phyloP scores from a whole-genome alignment of 805 yeast genomes.

The Saccharomyces mikatae region DNA sequence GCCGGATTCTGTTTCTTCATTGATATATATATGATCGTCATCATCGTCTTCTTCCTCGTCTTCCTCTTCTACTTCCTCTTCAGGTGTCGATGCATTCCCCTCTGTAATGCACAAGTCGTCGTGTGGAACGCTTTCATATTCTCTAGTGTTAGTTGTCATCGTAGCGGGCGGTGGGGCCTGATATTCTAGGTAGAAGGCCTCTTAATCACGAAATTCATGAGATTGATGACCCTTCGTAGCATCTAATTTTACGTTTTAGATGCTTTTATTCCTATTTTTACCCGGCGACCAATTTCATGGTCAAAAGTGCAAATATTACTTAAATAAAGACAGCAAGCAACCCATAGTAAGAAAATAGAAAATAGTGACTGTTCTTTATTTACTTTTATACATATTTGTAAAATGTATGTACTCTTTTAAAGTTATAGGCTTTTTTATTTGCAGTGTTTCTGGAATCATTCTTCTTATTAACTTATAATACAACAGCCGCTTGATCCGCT shows the following conservation, averaged over 20 bases:
- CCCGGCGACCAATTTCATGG: neutral
- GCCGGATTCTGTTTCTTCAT: conserved; percentile 30
- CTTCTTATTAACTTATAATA: neutral
- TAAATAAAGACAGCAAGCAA: neutral
- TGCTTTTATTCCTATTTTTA: neutral
- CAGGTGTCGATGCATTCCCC: neutral
- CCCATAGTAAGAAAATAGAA: neutral
- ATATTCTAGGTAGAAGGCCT: neutral
- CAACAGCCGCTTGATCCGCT: neutral
- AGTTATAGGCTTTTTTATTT: neutral
- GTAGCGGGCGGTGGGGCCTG: neutral
- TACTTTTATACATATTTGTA: neutral
- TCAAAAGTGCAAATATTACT: too few relatives aligned
- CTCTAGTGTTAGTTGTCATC: neutral
- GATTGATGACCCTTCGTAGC: neutral
- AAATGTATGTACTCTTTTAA: neutral
- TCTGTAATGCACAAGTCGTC: neutral
- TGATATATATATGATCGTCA: conserved; percentile 22
- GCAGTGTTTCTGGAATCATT: neutral
- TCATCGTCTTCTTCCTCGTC: conserved; percentile 24
- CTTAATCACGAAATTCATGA: neutral
- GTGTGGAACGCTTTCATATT: neutral
- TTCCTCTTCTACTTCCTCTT: conserved; percentile 10
- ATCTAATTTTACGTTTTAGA: neutral
- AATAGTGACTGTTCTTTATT: neutral